A percentile compares a stretch with the other conserved stretches of the same genome.
These are phyloP conservation scores for Adansonia gregorii DNA, from an alignment of 441 rosid species.

Conservation along the genomic window DNA sequence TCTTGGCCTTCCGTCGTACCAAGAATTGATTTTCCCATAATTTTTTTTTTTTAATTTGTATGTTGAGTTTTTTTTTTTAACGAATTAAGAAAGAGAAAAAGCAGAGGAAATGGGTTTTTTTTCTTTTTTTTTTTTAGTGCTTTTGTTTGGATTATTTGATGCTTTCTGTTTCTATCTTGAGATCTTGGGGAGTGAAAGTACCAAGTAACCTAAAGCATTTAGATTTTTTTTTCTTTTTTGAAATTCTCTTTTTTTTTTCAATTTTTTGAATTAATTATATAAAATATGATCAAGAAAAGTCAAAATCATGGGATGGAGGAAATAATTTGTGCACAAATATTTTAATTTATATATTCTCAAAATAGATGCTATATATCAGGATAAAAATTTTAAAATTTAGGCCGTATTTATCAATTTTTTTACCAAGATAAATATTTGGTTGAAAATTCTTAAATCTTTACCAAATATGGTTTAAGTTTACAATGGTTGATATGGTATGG, in stretches of 20 bases:
- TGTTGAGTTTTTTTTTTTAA: neutral
- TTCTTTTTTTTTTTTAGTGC: neutral
- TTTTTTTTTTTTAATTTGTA: neutral
- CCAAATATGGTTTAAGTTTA: neutral
- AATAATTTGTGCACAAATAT: neutral
- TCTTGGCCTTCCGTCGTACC: slow-evolving; percentile 44
- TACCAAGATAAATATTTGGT: neutral
- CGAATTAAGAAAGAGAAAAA: neutral
- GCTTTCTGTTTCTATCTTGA: neutral
- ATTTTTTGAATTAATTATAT: neutral
- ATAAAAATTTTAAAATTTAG: neutral
- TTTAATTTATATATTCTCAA: neutral
- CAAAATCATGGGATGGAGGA: neutral
- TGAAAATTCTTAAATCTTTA: neutral
- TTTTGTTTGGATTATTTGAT: slow-evolving; percentile 8
- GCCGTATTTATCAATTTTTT: neutral
- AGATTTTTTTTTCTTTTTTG: neutral
- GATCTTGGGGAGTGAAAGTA: neutral
- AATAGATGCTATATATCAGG: neutral
- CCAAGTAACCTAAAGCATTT: neutral
- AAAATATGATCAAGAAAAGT: neutral
- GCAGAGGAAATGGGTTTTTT: neutral
- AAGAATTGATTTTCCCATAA: slow-evolving; percentile 62
- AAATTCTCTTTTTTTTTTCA: neutral
- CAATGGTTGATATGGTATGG: neutral